phyloP scores from a whole-genome alignment of 2,329 filamentous ascomycete genomes.

The Zarea fungicola region DNA sequence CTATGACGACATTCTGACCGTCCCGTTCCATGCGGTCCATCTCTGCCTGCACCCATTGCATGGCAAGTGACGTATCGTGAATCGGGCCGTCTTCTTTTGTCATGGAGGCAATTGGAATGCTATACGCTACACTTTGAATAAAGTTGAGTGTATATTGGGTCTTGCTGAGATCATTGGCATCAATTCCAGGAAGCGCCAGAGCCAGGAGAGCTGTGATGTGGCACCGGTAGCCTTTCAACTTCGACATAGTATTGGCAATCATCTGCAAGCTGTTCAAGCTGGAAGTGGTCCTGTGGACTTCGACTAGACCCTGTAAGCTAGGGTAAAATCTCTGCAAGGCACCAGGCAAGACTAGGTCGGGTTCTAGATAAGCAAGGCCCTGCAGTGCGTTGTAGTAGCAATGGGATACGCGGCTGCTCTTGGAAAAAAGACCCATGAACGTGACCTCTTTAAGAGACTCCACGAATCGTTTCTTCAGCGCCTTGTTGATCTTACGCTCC shows the following conservation, averaged over 20 bases:
- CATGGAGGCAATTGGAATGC: constrained; percentile 85
- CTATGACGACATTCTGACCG: constrained; percentile 76
- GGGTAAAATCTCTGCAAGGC: constrained; percentile 95
- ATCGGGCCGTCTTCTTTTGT: constrained; percentile 53
- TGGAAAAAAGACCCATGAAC: constrained; percentile 97
- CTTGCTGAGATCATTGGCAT: constrained; percentile 96
- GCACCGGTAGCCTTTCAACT: constrained; percentile 92
- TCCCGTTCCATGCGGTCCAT: constrained; percentile 91
- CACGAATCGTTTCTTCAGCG: constrained; percentile 86
- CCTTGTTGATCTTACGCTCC: constrained; percentile 71
- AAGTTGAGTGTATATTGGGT: constrained; percentile 92
- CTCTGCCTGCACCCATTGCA: constrained; percentile 90
- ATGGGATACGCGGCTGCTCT: constrained; percentile 85
- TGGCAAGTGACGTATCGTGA: constrained; percentile 70
- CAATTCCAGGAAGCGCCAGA: constrained; percentile 87
- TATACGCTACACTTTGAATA: constrained; percentile 93
- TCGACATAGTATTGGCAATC: constrained; percentile 84
- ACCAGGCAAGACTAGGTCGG: constrained; percentile 84
- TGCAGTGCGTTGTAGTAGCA: constrained; percentile 90
- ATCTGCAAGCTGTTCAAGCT: constrained; percentile 89
- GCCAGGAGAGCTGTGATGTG: constrained; percentile 94
- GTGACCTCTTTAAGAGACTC: constrained; percentile 83
- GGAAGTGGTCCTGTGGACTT: constrained; percentile 93
- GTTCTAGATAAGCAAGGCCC: constrained; percentile 83
- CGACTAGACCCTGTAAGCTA: constrained; percentile 90